Conservation (phyloP, 352 stramenopile genomes). For the Pythium phragmitis region DNA sequence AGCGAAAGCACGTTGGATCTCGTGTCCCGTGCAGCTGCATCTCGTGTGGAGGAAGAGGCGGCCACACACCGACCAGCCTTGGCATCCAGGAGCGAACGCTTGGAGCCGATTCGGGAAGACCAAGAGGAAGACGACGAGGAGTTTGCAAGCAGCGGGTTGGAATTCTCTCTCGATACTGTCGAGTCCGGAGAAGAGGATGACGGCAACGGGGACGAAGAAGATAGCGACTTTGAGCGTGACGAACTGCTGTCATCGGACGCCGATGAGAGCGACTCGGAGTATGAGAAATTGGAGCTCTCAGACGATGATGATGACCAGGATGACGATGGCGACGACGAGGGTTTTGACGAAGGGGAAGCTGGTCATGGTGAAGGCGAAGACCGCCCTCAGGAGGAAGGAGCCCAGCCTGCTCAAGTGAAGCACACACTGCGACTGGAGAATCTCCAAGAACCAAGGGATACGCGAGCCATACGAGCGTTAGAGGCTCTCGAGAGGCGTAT, state of each 20-base stretch:
- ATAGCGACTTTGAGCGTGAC: slow-evolving; percentile 85
- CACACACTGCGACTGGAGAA: slow-evolving; percentile 63
- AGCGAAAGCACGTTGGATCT: slow-evolving; percentile 24
- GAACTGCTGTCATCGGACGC: slow-evolving; percentile 73
- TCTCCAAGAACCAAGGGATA: slow-evolving; percentile 40
- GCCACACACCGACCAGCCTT: slow-evolving; percentile 3
- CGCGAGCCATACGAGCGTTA: slow-evolving; percentile 53
- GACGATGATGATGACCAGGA: slow-evolving; percentile 54
- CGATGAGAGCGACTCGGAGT: slow-evolving; percentile 75
- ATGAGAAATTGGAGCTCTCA: slow-evolving; percentile 71
- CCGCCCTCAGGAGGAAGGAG: slow-evolving; percentile 13
- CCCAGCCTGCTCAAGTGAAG: slow-evolving; percentile 1
- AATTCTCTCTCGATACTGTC: slow-evolving; percentile 22
- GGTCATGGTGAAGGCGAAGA: slow-evolving; percentile 5
- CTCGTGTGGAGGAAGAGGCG: slow-evolving; percentile 24
- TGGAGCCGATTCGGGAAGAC: slow-evolving; percentile 21
- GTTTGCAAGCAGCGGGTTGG: background rate
- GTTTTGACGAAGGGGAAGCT: background rate
- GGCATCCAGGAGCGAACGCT: background rate
- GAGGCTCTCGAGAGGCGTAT: slow-evolving; percentile 70
- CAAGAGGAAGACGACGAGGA: slow-evolving; percentile 12
- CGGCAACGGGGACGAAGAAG: slow-evolving; percentile 54
- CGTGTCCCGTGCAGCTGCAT: slow-evolving; percentile 23
- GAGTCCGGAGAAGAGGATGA: slow-evolving; percentile 31
- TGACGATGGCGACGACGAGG: slow-evolving; percentile 27